Base-by-base conservation (phyloP, 306 rosid species). In the Carpinus viminea region DNA sequence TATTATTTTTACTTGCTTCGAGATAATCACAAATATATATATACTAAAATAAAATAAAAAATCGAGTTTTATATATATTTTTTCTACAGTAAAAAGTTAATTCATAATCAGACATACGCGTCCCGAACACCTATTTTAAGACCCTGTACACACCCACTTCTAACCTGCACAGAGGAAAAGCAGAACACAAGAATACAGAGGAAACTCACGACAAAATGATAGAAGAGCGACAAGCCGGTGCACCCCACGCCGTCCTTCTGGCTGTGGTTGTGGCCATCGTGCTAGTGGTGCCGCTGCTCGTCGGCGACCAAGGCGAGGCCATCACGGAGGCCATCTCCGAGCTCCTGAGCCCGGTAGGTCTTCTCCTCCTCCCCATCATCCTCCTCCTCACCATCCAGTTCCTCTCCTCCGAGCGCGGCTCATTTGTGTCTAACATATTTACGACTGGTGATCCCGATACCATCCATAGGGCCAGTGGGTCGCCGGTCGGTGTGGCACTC, bases 381-480 rank as follows among this genome's bases (percentile, higher is more conserved):
- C 99, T 95, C 83, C 98, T 95, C 10, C 93, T 95, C 80, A 73
- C 83, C 26, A 95, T 93, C 17, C 99, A 95, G 80, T 89, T 93
- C 76, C 97, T 95, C 82, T 95, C 99, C 60, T 92, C 98, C 18
- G 93, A 90, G 20, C 89, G 93, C 2, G 98, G 96, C 52, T 92
- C 99, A 0, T 85, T 93, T 83, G 3, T 95, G 86, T 83, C 90
- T 18, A 9, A 85, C 68, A 65, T 95, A 5, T 95, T 91, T 81
- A 88, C 98, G 62, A 87, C 91, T 74, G 97, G 98, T 5, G 96
- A 93, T 16, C 99, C 98, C 1, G 94, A 91, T 57, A 45, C 93
- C 83, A 91, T 93, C 65, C 99, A 91, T 83, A 84, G 98, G 0
- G 86, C 84, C 24, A 87, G 88, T 59, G 99, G 99, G 12, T 93